Percentiles rank a stretch among this genome's conserved stretches.
These are phyloP conservation scores for Zygosaccharomyces pseudobailii DNA, from an alignment of 1,139 yeast genomes.

Conservation along the genomic window DNA sequence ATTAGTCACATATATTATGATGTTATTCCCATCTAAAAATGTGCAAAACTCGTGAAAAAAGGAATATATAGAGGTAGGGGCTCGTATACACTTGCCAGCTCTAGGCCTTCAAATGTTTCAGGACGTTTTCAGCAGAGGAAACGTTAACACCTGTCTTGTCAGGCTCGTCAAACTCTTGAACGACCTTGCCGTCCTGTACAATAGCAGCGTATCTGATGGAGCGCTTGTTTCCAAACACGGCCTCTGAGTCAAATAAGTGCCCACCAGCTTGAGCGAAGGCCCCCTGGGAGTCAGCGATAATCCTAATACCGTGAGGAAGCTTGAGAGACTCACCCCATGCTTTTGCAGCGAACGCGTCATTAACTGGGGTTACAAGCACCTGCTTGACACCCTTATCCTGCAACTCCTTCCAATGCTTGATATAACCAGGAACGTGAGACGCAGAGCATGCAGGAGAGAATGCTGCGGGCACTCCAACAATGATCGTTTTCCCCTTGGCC, in stretches of 20 bases:
- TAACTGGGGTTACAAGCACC: conserved; percentile 69
- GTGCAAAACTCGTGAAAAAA: neutral
- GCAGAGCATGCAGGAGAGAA: conserved; percentile 83
- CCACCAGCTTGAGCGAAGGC: conserved; percentile 63
- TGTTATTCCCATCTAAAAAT: no score
- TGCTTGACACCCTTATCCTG: conserved; percentile 58
- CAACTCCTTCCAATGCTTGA: conserved; percentile 48
- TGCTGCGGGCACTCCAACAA: conserved; percentile 89
- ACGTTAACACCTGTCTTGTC: conserved; percentile 68
- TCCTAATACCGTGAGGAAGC: conserved; percentile 37
- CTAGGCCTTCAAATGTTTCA: conserved; percentile 26
- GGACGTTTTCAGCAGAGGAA: conserved; percentile 46
- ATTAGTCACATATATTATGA: no score
- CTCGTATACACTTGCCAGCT: neutral
- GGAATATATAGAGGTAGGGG: neutral
- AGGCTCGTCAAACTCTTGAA: conserved; percentile 68
- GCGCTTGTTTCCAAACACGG: conserved; percentile 67
- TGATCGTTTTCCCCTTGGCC: conserved; percentile 43
- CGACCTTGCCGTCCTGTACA: conserved; percentile 69
- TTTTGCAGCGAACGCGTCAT: conserved; percentile 78
- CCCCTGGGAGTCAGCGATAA: conserved; percentile 75
- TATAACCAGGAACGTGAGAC: conserved; percentile 74
- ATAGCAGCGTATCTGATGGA: conserved; percentile 72
- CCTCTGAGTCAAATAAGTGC: conserved; percentile 56
- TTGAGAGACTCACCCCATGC: conserved; percentile 63